These are phyloP conservation scores for Uromyces viciae-fabae DNA, from an alignment of 1,284 basidiomycete genomes.

Conservation along the genomic window DNA sequence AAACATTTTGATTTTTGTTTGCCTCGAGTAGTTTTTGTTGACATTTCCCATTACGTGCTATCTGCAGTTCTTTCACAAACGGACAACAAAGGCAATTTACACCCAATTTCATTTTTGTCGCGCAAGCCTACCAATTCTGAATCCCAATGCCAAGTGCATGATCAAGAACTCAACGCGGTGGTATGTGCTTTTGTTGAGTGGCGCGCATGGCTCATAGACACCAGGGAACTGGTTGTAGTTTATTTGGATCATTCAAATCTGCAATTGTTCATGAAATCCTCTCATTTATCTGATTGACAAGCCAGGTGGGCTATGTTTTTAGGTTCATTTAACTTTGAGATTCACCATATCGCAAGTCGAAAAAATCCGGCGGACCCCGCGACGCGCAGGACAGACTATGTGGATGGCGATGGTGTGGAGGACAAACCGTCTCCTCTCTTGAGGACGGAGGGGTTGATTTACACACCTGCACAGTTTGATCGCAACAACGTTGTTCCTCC, in stretches of 20 bases:
- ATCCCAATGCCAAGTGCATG: not conserved
- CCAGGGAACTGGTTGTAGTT: not conserved
- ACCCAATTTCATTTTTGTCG: not conserved
- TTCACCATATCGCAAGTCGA: too few species aligned
- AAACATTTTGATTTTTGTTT: not conserved
- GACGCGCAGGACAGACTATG: too few species aligned
- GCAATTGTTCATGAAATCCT: not conserved
- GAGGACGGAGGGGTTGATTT: too few species aligned
- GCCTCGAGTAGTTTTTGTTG: not conserved
- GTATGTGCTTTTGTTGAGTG: constrained; percentile 9
- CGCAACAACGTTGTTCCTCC: too few species aligned
- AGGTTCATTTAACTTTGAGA: too few species aligned
- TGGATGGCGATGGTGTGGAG: too few species aligned
- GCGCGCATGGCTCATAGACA: constrained; percentile 10
- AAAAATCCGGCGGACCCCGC: too few species aligned
- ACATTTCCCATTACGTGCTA: not conserved
- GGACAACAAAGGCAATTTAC: not conserved
- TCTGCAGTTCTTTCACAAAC: not conserved
- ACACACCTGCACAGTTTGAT: too few species aligned
- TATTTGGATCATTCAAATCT: constrained; percentile 16
- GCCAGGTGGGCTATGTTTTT: not conserved
- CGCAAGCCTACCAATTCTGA: not conserved
- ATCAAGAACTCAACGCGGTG: constrained; percentile 19
- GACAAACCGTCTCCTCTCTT: too few species aligned
- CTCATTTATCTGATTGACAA: not conserved